phyloP scores from a whole-genome alignment of 2,329 filamentous ascomycete genomes.

The Aspergillus vadensis region DNA sequence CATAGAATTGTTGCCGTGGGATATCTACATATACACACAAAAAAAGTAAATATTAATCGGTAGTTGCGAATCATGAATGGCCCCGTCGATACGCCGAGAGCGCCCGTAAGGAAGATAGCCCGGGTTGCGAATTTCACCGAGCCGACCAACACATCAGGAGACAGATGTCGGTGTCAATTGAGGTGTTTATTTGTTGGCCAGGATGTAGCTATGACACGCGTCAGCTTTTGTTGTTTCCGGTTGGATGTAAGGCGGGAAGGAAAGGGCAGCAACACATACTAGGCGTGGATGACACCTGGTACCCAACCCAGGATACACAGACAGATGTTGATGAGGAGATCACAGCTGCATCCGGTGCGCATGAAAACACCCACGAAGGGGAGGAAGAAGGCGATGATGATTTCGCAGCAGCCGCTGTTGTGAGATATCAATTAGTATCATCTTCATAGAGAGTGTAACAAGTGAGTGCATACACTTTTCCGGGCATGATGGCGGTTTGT shows the following conservation, averaged over 20 bases:
- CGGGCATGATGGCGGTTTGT: neutral
- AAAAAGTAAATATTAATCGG: neutral
- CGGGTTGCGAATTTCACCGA: neutral
- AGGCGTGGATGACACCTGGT: conserved; percentile 8
- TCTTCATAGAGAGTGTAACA: neutral
- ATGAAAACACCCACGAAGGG: conserved; percentile 10
- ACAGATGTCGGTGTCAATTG: neutral
- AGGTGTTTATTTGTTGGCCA: conserved; percentile 6
- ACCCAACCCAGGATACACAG: conserved; percentile 8
- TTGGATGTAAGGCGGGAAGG: neutral
- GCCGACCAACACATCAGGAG: neutral
- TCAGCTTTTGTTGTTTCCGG: neutral
- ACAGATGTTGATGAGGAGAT: conserved; percentile 10
- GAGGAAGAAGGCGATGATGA: conserved; percentile 10
- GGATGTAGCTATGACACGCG: conserved; percentile 2
- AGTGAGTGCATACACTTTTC: neutral
- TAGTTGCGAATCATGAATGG: neutral
- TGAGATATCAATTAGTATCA: neutral
- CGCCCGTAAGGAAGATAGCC: neutral
- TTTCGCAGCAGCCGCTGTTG: conserved; percentile 6
- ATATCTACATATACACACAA: neutral
- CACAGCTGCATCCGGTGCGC: conserved; percentile 8
- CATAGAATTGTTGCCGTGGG: neutral
- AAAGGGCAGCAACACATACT: neutral
- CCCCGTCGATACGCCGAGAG: conserved; percentile 2